Base-by-base conservation (phyloP, 2,329 filamentous ascomycete species). In the Aspergillus tamarii region DNA sequence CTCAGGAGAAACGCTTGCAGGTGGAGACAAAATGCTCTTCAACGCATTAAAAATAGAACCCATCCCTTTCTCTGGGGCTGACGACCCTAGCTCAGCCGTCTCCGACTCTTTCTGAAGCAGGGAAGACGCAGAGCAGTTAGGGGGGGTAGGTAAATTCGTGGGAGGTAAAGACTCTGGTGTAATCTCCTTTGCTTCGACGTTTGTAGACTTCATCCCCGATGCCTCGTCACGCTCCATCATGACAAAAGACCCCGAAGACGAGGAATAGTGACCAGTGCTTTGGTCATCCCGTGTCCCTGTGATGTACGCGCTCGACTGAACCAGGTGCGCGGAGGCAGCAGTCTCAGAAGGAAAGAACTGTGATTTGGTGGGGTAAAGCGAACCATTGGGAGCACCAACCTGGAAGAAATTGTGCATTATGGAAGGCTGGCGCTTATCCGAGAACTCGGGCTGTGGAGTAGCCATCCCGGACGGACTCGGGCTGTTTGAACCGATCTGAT, bases 341-440 rank as follows among this genome's bases (percentile, higher is more conserved):
- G 69, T 70, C 64, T 72, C 71, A 67, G 72, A 74, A 72, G 73
- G 72, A 72, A 74, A 78, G 67, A 77, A 74, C 72, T 76, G 76
- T 70, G 76, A 71, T 70, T 75, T 77, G 65, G 76, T 74, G 69
- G 77, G 69, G 76, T 67, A 83, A 81, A 80, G 77, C 85, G 87
- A 86, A 89, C 87, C 88, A 86, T 87, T 88, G 84, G 87, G 88
- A 85, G 87, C 87, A 97, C 95, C 90, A 96, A 99, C 95, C 94
- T 99, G 95, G 87, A 98, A 97, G 86, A 95, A 97, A 85, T 91
- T 96, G 80, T 89, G 88, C 87, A 95, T 91, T 84, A 98, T 96
- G 78, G 93, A 92, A 71, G 95, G 95, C 77, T 96, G 85, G 82
- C 95, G 91, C 83, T 97, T 97, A 84, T 99, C 95, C 76, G 91